Evolutionary conservation across 768 basidiomycete species (phyloP).

Genomic region (Termitomyces sp.): DNA sequence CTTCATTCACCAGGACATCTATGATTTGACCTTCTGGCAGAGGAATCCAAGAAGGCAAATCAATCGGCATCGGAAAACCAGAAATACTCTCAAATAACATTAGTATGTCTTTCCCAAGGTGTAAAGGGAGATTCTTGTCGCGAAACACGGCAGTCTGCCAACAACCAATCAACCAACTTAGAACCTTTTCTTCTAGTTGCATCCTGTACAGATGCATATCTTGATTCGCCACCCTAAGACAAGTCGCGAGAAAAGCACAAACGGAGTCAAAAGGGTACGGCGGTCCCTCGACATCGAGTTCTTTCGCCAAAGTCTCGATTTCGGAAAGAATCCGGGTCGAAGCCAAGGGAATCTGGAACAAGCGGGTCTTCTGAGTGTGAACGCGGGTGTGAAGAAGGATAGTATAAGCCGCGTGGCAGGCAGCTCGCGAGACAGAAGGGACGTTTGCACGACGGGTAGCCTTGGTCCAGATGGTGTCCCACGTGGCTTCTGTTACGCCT

Average conservation of each 20-base stretch:
- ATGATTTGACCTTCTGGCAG: constrained; percentile 71
- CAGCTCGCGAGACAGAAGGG: constrained; percentile 70
- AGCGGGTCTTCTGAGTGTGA: constrained; percentile 17
- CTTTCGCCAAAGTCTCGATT: constrained; percentile 74
- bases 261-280: constrained; percentile 85
- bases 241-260: constrained; percentile 72
- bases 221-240: constrained; percentile 66
- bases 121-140: constrained; percentile 40
- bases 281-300: constrained; percentile 89
- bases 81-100: constrained; percentile 61
- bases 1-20: constrained; percentile 53
- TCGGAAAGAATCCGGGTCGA: constrained; percentile 59
- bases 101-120: constrained; percentile 57
- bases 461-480: constrained; percentile 82
- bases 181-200: constrained; percentile 81
- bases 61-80: constrained; percentile 40
- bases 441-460: constrained; percentile 69
- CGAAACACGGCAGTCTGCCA: constrained; percentile 47
- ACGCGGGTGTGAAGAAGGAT: constrained; percentile 37
- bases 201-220: constrained; percentile 82
- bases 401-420: constrained; percentile 62
- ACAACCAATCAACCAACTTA: constrained; percentile 73
- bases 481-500: constrained; percentile 26
- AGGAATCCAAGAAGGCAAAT: constrained; percentile 40
- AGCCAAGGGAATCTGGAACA: constrained; percentile 32